Base-by-base conservation (phyloP, 148 eudicot genomes). In the Gaultheria prostrata region DNA sequence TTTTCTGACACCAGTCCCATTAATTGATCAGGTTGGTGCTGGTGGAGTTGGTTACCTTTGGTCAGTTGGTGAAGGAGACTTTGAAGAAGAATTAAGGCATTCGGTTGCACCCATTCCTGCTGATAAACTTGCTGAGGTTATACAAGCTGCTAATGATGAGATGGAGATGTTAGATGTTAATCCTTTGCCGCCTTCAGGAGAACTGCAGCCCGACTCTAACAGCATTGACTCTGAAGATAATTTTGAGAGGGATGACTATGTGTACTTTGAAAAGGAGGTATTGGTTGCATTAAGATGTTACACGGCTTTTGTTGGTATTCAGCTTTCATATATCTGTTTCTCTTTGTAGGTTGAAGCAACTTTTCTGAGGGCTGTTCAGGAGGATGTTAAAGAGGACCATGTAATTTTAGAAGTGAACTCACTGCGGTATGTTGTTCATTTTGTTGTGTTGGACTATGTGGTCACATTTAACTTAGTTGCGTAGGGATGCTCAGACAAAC, bases 11-110 rank as follows among this genome's bases (percentile, higher is more conserved):
- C 46, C 33, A 76, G 18, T 77, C 3, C 67, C 54, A 26, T 6
- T 15, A 53, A 79, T 51, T 74, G 18, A 69, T 59, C 91, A 96
- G 97, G 97, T 94, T 89, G 98, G 98, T 83, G 67, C 82, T 79
- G 93, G 94, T 87, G 99, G 99, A 83, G 92, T 86, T 82, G 99
- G 99, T 86, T 93, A 88, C 85, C 89, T 94, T 56, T 97, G 99
- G 99, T 92, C 97, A 26, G 82, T 87, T 73, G 87, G 85, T 88
- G 95, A 96, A 84, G 97, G 87, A 80, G 92, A 89, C 18, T 91
- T 80, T 78, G 97, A 91, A 86, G 99, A 96, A 85, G 98, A 93
- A 85, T 91, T 95, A 90, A 89, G 93, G 83, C 95, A 94, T 83
- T 97, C 99, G 32, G 92, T 97, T 85, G 98, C 99, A 50, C 99